Evolutionary conservation across 345 rosid species (phyloP), one percentile per base, ranked within the genome.

Genomic region (Schrenkiella parvula): DNA sequence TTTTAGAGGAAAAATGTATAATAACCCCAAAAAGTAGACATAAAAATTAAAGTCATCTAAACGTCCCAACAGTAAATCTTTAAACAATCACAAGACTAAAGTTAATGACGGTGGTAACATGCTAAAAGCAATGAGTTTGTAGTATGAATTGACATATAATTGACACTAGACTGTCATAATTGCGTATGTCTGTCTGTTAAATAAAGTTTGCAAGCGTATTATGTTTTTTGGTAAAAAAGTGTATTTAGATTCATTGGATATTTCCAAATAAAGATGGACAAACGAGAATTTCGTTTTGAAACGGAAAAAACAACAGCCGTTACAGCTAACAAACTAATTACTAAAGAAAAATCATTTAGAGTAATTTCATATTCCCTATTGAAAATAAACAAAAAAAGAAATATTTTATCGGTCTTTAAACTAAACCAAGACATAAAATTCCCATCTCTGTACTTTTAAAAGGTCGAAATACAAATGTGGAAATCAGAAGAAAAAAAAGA

Each of bases 51-150:
- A 53, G 44, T 38, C 62, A 39, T 39, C n/a, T 53, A 22, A 53
- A 54, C 43, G 43, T 68, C 64, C 54, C 54, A 68, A 68, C 43
- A 53, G 31, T 41, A 18, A 37, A 22, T 44, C 34, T 66, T 50
- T 3, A 52, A 28, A 54, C 28, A 31, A 54, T 28, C 42, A 54
- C 19, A 54, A 54, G 63, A 68, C 9, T 18, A 31, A 14, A 56
- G 8, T 54, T 41, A 28, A 54, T 39, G 72, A 39, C 52, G 46
- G 23, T 52, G 35, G 4, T 52, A 18, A 41, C 50, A 53, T 17
- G 17, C 18, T 2, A 15, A 52, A 23, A 35, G 11, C 18, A 37
- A 26, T 18, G 26, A 28, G 3, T 38, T 51, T 38, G 19, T 28
- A n/a, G 11, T 14, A 6, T 52, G 12, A 52, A 13, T 42, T 26